Base-by-base conservation (phyloP, 169 alveolate species). In the Eimeria sp. region DNA sequence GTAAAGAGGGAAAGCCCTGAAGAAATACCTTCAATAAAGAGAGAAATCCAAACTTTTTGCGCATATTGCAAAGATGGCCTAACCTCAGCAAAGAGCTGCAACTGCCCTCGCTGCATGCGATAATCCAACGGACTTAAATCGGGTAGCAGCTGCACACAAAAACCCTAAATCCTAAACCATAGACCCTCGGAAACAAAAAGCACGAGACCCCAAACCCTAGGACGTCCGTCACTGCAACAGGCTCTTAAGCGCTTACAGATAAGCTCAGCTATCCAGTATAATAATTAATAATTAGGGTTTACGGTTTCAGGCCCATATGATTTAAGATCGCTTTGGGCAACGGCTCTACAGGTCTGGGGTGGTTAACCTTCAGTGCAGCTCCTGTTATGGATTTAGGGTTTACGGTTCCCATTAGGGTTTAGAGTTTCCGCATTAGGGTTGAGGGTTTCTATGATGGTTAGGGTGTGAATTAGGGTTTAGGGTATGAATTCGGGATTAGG, bases 81-180 rank as follows among this genome's bases (percentile, higher is more conserved):
- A 11, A 94, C 96, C 61, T 76, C 92, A 45, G 96, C 97, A 70
- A 65, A 83, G 47, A 96, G 84, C 70, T 94, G 95, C 47, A 94
- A 73, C 47, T 95, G 97, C 10, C 97, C 97, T 18, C 87, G 87
- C 45, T 72, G 86, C 86, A 96, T 96, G n/a, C 97, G 95, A 54
- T 96, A 96, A 67, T 96, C 97, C 40, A 93, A 40, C n/a, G 97
- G 97, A 45, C 96, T 78, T 25, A 96, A 34, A 67, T 96, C 97
- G 20, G 97, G 96, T 9, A 96, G 61, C 57, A 96, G 87, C 86
- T 82, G 93, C 25, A 51, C 58, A 91, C 43, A 72, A 86, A 57
- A 76, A 72, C 73, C 43, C 51, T 27, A 72, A 72, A 27, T 4
- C 82, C 49, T 40, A 11, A 72, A 72, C 25, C 45, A 0, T 40